These are phyloP conservation scores for Pugionium cornutum DNA, from an alignment of 345 rosid species.

Conservation along the genomic window DNA sequence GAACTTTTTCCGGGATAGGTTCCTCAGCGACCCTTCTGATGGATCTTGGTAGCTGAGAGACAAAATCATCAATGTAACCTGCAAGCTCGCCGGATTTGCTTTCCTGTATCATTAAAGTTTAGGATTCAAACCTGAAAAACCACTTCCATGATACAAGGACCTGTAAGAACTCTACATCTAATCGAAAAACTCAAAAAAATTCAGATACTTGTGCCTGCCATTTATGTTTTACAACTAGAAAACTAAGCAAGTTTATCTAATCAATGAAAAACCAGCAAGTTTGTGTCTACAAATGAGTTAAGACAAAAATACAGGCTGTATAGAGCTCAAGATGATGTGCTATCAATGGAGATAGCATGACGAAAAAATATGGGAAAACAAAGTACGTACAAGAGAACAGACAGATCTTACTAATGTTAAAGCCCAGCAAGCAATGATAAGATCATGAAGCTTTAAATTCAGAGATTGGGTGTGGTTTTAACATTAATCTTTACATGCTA, in stretches of 20 bases:
- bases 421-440: background rate
- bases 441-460: background rate
- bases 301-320: constrained; percentile 7
- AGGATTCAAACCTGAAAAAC: background rate
- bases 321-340: background rate
- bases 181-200: background rate
- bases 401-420: background rate
- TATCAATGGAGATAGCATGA: background rate
- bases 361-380: background rate
- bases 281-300: background rate
- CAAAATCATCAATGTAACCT: constrained; percentile 50
- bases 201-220: background rate
- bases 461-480: background rate
- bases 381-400: background rate
- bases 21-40: constrained; percentile 55
- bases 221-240: background rate
- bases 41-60: constrained; percentile 66
- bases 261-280: background rate
- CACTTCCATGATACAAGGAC: background rate
- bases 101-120: constrained; percentile 50
- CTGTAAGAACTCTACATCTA: background rate
- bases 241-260: background rate
- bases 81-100: constrained; percentile 63
- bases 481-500: background rate
- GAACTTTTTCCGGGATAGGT: constrained; percentile 43